Evolutionary conservation across 179 eudicot genomes (phyloP).

Genomic region (Vitellaria paradoxa): DNA sequence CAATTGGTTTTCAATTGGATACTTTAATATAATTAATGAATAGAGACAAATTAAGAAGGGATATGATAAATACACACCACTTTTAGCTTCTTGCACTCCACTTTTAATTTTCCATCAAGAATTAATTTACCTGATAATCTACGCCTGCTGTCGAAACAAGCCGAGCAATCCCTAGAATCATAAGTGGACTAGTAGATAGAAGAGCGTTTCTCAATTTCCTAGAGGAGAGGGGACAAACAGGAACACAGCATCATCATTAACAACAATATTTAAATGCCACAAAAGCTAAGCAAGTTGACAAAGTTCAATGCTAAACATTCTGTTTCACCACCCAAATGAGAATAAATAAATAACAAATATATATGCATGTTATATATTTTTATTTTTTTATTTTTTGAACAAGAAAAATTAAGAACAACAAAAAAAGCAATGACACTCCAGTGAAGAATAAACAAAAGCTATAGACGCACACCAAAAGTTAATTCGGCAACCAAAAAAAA

Average conservation of each 20-base stretch:
- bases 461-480: neutral
- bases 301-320: neutral
- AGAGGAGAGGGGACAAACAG: constrained; percentile 24
- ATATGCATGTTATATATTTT: no score
- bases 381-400: neutral
- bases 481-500: neutral
- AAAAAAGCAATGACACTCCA: neutral
- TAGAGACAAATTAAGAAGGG: neutral
- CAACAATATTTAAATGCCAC: neutral
- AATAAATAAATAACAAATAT: neutral
- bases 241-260: neutral
- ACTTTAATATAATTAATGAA: neutral
- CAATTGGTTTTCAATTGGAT: no score
- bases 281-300: neutral
- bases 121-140: constrained; percentile 73
- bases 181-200: constrained; percentile 66
- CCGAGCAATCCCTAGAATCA: constrained; percentile 77
- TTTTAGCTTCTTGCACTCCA: no score
- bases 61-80: no score
- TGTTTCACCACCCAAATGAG: neutral
- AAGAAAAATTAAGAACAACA: neutral
- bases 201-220: constrained; percentile 64
- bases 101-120: no score
- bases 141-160: constrained; percentile 70
- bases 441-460: neutral